These are phyloP conservation scores for Kappamyces sp. DNA, from an alignment of 192 early-diverging fungal genomes.

Conservation along the genomic window DNA sequence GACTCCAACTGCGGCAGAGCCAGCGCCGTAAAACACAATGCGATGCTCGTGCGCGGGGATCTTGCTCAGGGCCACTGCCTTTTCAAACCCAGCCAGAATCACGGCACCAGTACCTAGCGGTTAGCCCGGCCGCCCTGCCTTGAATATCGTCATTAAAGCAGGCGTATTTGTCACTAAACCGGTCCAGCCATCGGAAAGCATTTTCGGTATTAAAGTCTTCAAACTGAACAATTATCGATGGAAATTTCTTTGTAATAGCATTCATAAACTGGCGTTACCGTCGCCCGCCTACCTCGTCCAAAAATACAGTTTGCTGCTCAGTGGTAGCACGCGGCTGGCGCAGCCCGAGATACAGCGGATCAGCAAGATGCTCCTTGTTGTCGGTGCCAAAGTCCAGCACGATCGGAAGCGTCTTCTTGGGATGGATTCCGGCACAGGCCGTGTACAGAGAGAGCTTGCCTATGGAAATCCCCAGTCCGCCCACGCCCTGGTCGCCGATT, in stretches of 20 bases:
- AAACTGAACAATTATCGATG: constrained; percentile 84
- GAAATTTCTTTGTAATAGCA: constrained; percentile 64
- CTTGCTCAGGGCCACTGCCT: constrained; percentile 58
- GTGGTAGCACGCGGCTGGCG: constrained; percentile 56
- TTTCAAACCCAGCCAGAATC: constrained; percentile 65
- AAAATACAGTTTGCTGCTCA: constrained; percentile 67
- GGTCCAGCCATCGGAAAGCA: constrained; percentile 76
- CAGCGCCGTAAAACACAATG: constrained; percentile 91
- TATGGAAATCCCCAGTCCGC: constrained; percentile 93
- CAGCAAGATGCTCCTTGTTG: constrained; percentile 70
- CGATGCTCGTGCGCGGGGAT: constrained; percentile 70
- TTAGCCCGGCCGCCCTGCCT: constrained; percentile 4
- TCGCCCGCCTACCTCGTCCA: constrained; percentile 47
- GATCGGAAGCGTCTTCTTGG: constrained; percentile 80
- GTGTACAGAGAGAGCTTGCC: constrained; percentile 89
- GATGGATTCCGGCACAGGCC: constrained; percentile 68
- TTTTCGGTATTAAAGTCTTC: constrained; percentile 95
- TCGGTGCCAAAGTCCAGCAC: constrained; percentile 89
- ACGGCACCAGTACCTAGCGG: constrained; percentile 78
- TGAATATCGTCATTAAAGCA: constrained; percentile 97
- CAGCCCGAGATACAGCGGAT: constrained; percentile 85
- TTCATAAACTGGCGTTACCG: constrained; percentile 45
- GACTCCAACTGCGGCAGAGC: constrained; percentile 91
- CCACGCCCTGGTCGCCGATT: constrained; percentile 89
- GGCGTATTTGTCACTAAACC: constrained; percentile 68